Base-by-base conservation (phyloP, 2,329 filamentous ascomycete genomes). In the Clonostachys byssicola region DNA sequence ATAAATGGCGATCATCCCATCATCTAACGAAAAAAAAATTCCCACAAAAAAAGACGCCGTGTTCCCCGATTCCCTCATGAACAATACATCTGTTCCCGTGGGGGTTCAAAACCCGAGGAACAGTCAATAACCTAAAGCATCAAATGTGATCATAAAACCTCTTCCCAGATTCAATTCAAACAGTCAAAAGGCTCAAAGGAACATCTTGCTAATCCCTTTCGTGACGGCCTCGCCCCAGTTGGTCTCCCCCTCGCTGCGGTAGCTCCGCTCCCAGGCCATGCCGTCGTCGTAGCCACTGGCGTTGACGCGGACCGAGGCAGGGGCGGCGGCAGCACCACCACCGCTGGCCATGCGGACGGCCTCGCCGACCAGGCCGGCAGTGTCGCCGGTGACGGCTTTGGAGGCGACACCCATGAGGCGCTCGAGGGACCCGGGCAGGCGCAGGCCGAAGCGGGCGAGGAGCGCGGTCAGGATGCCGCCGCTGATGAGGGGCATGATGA, bases 401-500 rank as follows among this genome's bases (percentile, higher is more conserved):
- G 69, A 72, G 40, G 78, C 78, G 48, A 77, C 54, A 53, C 78
- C 78, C 34, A 85, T 63, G 73, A 81, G 72, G 58, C 74, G 72
- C 68, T 83, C 75, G 50, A 91, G 61, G 12, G 74, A 67, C 6
- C 75, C 73, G 1, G 92, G 92, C 53, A 96, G 66, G 52, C 85
- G 78, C 51, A 97, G 74, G 18, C 92, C 92, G 65, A 96, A 88
- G 61, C 85, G 83, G 36, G 81, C 80, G 42, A 96, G 78, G 41
- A 96, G 73, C 42, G 86, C 88, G 9, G 85, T 85, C 54, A 96
- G 70, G 30, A 89, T 86, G 34, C 92, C 92, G 45, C 89, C 89
- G 2, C 86, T 91, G 58, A 96, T 73, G 49, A 97, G 77, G 10
- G 92, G 92, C 79, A 96, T 83, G 58, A 96, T 79, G 52, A 96